Conservation (phyloP, 1,284 basidiomycete species). For the Sparassis latifolia region DNA sequence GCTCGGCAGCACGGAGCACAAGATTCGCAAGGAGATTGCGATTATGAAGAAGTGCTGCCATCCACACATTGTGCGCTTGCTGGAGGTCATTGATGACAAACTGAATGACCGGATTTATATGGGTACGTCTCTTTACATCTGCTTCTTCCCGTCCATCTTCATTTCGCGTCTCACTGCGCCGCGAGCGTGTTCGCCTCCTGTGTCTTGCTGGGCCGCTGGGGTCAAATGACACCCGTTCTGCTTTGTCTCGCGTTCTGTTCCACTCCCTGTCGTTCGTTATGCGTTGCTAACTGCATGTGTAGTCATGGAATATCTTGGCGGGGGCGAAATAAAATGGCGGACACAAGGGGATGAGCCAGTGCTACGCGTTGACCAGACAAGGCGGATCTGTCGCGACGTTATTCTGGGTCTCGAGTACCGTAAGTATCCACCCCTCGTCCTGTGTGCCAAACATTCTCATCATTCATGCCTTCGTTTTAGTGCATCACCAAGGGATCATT, state of each 20-base stretch:
- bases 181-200: not conserved
- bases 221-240: not conserved
- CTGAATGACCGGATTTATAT: slow-evolving; percentile 90
- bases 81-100: slow-evolving; percentile 94
- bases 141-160: not conserved
- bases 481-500: slow-evolving; percentile 96
- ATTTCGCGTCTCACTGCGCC: not conserved
- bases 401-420: slow-evolving; percentile 91
- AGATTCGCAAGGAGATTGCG: slow-evolving; percentile 88
- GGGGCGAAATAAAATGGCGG: slow-evolving; percentile 92
- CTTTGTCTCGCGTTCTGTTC: not conserved
- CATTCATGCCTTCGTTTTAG: slow-evolving; percentile 33
- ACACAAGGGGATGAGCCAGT: slow-evolving; percentile 59
- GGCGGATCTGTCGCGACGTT: slow-evolving; percentile 87
- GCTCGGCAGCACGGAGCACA: slow-evolving; percentile 68
- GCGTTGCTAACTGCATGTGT: slow-evolving; percentile 7
- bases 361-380: slow-evolving; percentile 76
- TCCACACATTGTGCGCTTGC: slow-evolving; percentile 85
- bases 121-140: slow-evolving; percentile 47
- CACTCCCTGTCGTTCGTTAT: not conserved
- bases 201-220: too few species aligned
- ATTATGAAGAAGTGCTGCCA: slow-evolving; percentile 97
- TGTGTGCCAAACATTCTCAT: not conserved
- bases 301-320: slow-evolving; percentile 96
- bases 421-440: slow-evolving; percentile 32